Evolutionary conservation across 176 grass and related monocot species (phyloP).

Genomic region (Calamus simplicifolius): DNA sequence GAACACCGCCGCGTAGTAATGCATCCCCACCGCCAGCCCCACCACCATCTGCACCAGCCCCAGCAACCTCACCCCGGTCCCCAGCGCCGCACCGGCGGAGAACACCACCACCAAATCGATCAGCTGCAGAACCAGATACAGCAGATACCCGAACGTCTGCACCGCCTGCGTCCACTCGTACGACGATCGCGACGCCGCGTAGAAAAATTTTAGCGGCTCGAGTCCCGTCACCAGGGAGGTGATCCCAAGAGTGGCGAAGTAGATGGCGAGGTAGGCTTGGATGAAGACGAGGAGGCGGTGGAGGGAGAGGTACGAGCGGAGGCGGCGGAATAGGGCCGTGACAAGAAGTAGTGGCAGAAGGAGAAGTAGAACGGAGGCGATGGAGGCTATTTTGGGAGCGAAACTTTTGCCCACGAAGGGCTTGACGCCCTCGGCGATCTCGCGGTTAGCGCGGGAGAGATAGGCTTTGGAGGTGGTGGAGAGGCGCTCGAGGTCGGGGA

Average conservation of each 20-base stretch:
- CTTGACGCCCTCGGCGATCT: slow-evolving; percentile 56
- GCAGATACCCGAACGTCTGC: slow-evolving; percentile 72
- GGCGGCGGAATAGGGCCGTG: slow-evolving; percentile 50
- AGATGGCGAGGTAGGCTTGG: slow-evolving; percentile 97
- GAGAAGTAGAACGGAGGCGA: slow-evolving; percentile 48
- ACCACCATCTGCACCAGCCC: slow-evolving; percentile 90
- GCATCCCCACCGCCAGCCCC: slow-evolving; percentile 70
- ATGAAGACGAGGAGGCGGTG: slow-evolving; percentile 61
- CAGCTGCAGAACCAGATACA: slow-evolving; percentile 82
- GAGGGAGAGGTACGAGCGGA: slow-evolving; percentile 63
- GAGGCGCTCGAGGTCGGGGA: slow-evolving; percentile 82
- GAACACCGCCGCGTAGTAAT: slow-evolving; percentile 95
- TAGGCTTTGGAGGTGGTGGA: slow-evolving; percentile 77
- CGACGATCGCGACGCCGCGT: slow-evolving; percentile 65
- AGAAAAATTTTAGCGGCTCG: slow-evolving; percentile 90
- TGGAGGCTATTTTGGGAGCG: slow-evolving; percentile 42
- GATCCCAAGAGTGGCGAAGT: slow-evolving; percentile 80
- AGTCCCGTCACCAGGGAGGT: slow-evolving; percentile 69
- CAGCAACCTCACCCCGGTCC: slow-evolving; percentile 24
- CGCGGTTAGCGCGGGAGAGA: slow-evolving; percentile 72
- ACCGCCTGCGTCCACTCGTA: slow-evolving; percentile 96
- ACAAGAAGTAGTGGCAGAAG: slow-evolving; percentile 62
- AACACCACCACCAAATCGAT: slow-evolving; percentile 73
- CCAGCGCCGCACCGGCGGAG: slow-evolving; percentile 34
- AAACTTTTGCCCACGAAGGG: slow-evolving; percentile 61